These are phyloP conservation scores for Strobilomyces dryophilus DNA, from an alignment of 768 basidiomycete species.

Conservation along the genomic window DNA sequence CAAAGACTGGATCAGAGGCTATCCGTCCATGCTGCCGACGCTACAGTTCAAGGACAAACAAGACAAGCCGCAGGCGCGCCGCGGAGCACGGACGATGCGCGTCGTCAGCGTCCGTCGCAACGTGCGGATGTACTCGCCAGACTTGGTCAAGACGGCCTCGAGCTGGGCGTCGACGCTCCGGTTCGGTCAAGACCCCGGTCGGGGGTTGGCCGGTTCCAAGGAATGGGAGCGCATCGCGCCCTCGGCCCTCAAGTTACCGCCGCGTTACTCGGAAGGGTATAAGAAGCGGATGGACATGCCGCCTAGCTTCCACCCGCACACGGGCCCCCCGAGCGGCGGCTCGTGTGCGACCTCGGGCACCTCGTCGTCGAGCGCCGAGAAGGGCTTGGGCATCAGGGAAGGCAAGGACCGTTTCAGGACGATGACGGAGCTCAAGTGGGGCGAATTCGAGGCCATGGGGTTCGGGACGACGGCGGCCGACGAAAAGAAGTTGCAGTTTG, in stretches of 20 bases:
- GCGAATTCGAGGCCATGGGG: constrained; percentile 82
- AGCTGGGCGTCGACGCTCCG: constrained; percentile 43
- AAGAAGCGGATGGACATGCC: constrained; percentile 76
- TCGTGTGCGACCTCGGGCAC: constrained; percentile 45
- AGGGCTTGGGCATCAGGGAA: constrained; percentile 33
- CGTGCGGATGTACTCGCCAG: constrained; percentile 83
- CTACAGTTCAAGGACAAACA: constrained; percentile 48
- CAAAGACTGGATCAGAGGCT: constrained; percentile 87
- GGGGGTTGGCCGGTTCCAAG: constrained; percentile 52
- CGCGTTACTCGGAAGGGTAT: constrained; percentile 70
- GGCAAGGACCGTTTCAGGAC: constrained; percentile 73
- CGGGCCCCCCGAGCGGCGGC: constrained; percentile 22
- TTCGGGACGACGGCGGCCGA: constrained; percentile 53
- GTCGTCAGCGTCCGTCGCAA: constrained; percentile 75
- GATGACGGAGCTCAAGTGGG: constrained; percentile 87
- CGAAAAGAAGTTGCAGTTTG: constrained; percentile 83
- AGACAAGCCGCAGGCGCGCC: constrained; percentile 58
- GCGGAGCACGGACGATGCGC: constrained; percentile 73
- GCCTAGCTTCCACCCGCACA: constrained; percentile 51
- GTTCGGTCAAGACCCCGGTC: constrained; percentile 9
- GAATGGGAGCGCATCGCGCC: constrained; percentile 79
- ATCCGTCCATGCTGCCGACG: constrained; percentile 73
- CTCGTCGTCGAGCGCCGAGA: constrained; percentile 31
- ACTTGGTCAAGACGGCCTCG: constrained; percentile 67
- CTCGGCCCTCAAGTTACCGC: constrained; percentile 52